phyloP scores from a whole-genome alignment of 495 filamentous ascomycete genomes.

The Hypoxylon subgilvum region DNA sequence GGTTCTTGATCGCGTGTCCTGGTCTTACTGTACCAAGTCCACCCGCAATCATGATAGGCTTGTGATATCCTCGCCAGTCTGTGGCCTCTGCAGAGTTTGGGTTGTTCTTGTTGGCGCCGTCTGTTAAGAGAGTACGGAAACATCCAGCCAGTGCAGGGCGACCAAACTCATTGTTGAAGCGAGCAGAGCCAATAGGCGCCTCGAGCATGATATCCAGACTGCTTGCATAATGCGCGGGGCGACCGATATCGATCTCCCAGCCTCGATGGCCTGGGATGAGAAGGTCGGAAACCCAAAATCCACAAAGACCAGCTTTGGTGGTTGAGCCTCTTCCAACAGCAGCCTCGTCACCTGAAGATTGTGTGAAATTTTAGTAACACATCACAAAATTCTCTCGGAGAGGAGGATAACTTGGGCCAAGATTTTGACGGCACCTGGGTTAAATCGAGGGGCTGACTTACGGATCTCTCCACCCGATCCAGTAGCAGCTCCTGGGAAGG shows the following conservation, averaged over 20 bases:
- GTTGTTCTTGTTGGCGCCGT: conserved; percentile 64
- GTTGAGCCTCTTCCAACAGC: conserved; percentile 90
- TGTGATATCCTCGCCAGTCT: conserved; percentile 91
- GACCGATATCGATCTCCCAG: conserved; percentile 92
- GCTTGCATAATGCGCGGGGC: conserved; percentile 88
- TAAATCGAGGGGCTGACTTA: conserved; percentile 2
- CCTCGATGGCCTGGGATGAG: conserved; percentile 78
- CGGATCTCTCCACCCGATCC: conserved; percentile 94
- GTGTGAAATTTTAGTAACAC: too few species aligned
- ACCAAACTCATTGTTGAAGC: conserved; percentile 98
- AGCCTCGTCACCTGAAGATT: conserved; percentile 70
- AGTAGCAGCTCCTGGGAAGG: conserved; percentile 82
- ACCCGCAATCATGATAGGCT: conserved; percentile 98
- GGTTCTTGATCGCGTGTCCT: conserved; percentile 84
- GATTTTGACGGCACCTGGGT: too few species aligned
- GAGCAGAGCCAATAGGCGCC: conserved; percentile 89
- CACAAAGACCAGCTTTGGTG: conserved; percentile 90
- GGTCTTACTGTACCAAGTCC: conserved; percentile 96
- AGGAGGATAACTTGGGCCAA: too few species aligned
- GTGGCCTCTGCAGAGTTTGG: conserved; percentile 49
- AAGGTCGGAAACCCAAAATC: conserved; percentile 93
- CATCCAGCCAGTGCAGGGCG: conserved; percentile 88
- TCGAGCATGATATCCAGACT: conserved; percentile 96
- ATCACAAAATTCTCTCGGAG: too few species aligned
- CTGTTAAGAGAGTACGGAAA: conserved; percentile 83